Evolutionary conservation across 1,284 basidiomycete genomes (phyloP).

Genomic region (Trichosporon ovoides): DNA sequence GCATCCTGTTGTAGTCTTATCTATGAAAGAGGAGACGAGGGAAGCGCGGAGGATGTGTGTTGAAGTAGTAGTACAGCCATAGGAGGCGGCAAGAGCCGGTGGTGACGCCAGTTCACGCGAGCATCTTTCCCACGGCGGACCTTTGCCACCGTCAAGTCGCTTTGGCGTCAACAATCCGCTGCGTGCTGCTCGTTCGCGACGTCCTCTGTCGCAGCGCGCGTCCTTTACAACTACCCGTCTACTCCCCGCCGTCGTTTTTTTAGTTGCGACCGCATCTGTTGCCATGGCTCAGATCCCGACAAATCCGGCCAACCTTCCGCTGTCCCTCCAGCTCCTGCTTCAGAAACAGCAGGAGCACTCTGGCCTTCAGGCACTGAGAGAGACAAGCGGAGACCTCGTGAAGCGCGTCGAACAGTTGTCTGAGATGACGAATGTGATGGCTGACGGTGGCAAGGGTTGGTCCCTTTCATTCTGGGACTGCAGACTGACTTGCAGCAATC

Average conservation of each 20-base stretch:
- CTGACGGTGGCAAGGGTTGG: conserved; percentile 49
- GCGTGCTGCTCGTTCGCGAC: too few species aligned
- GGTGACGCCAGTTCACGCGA: not conserved
- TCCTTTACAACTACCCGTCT: not conserved
- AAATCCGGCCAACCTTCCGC: conserved; percentile 24
- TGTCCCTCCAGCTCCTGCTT: conserved; percentile 35
- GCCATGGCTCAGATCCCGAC: not conserved
- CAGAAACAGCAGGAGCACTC: conserved; percentile 49
- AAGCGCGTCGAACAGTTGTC: conserved; percentile 41
- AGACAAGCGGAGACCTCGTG: conserved; percentile 39
- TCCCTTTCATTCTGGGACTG: not conserved
- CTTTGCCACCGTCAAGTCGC: not conserved
- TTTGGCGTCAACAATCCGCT: conserved; percentile 18
- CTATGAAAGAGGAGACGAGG: not conserved
- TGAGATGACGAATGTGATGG: conserved; percentile 47
- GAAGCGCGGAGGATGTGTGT: not conserved
- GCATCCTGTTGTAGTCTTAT: conserved; percentile 6
- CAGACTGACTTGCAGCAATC: conserved; percentile 29
- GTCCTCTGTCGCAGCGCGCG: not conserved
- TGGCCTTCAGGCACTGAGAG: conserved; percentile 41
- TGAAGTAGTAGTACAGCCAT: not conserved
- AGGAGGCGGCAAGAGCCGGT: not conserved
- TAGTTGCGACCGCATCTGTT: not conserved
- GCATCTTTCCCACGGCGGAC: conserved; percentile 11
- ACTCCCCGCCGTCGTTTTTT: not conserved